Evolutionary conservation across 768 basidiomycete genomes (phyloP), one percentile per base, ranked within the genome.

Genomic region (Floccularia luteovirens): DNA sequence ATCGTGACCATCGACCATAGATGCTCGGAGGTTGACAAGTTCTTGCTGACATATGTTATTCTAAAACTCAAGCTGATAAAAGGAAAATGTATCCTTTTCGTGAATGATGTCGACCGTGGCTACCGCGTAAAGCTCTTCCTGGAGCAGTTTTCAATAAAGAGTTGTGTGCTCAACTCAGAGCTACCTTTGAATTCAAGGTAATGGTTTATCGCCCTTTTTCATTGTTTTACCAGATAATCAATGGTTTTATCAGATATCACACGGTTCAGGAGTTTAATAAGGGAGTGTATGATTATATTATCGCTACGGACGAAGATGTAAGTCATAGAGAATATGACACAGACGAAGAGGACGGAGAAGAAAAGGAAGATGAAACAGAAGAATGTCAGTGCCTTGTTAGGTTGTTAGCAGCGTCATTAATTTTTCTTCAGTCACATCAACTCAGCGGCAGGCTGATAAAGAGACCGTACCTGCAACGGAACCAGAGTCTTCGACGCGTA

Each of bases 181-280:
- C 64, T 99, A 22, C 96, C 96, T 0, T 63, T 98, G 41, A 97
- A 96, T 55, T 96, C 93, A 14, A 77, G 94, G 83, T 81, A 37
- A 21, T 28, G 8, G 52, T 39, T 8, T 22, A 32, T 25, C 11
- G 30, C n/a, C 2, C 28, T 14, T 42, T 14, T 3, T 30, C 16
- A 11, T 27, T 21, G 3, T 23, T 35, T n/a, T 16, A 12, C 5
- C 17, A 35, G 0, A 34, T 39, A 28, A 19, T 31, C 22, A 25
- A 30, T 25, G 11, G 16, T 36, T 22, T n/a, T n/a, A 3, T 4
- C 35, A 91, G 90, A 59, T 96, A 92, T 53, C 96, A 99, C 53
- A 84, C 85, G 1, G 96, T 99, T 1, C 93, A 99, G 51, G 96
- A 97, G 60, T 99, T 99, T 55, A 99, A 99, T 61, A 88, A 90